A percentile compares a stretch with the other conserved stretches of the same genome.
phyloP scores from a whole-genome alignment of 495 filamentous ascomycete species.

The Amphirosellinia nigrospora region DNA sequence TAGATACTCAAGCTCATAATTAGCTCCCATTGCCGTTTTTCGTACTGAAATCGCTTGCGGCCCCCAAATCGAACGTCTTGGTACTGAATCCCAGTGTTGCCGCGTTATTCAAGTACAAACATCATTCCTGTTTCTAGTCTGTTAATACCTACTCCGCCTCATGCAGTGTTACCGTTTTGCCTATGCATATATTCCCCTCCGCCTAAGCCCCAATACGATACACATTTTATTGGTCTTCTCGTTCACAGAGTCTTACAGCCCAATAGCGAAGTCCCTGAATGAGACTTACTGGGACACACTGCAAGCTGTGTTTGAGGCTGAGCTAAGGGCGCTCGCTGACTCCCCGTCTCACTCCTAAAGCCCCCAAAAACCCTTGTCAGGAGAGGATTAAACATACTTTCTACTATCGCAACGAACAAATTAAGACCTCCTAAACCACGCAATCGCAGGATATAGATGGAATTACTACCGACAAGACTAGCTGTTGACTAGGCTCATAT shows the following conservation, averaged over 20 bases:
- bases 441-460: background rate
- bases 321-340: background rate
- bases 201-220: background rate
- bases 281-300: background rate
- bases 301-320: constrained; percentile 4
- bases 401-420: background rate
- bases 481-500: background rate
- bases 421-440: too few relatives aligned
- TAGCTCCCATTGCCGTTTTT: background rate
- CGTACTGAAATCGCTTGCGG: background rate
- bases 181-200: background rate
- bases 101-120: background rate
- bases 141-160: constrained; percentile 8
- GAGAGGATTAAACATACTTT: background rate
- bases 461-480: background rate
- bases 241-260: background rate
- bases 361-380: background rate
- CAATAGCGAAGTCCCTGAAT: background rate
- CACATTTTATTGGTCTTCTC: background rate
- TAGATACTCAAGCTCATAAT: background rate
- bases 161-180: constrained; percentile 3
- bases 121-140: background rate
- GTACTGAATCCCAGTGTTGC: background rate
- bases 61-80: background rate
- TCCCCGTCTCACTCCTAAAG: background rate